phyloP scores from a whole-genome alignment of 2,329 filamentous ascomycete species.

The Xylaria polymorpha region DNA sequence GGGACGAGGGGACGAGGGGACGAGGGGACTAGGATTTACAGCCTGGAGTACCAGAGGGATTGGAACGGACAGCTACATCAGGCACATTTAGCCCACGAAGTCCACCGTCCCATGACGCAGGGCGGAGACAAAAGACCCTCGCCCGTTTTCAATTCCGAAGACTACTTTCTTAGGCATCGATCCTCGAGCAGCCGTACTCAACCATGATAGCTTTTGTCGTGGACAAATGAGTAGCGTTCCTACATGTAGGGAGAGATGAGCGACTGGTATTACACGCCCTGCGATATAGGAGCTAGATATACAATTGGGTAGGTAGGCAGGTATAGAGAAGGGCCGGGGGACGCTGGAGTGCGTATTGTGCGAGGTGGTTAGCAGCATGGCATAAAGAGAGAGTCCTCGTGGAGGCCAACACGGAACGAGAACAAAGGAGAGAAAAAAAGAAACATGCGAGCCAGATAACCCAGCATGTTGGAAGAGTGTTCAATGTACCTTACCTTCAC shows the following conservation, averaged over 20 bases:
- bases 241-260: neutral
- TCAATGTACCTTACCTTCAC: neutral
- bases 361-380: conserved; percentile 12
- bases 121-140: conserved; percentile 15
- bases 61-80: conserved; percentile 30
- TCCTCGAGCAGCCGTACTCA: neutral
- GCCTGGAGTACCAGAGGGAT: conserved; percentile 6
- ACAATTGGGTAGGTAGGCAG: neutral
- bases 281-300: neutral
- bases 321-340: conserved; percentile 4
- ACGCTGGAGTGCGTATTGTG: neutral
- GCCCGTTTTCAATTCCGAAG: neutral
- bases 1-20: conserved; percentile 9
- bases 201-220: neutral
- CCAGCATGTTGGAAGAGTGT: conserved; percentile 13
- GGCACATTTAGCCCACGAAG: conserved; percentile 9
- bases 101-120: neutral
- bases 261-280: neutral
- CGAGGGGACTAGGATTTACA: conserved; percentile 11
- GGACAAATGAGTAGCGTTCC: conserved; percentile 3
- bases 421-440: conserved; percentile 19
- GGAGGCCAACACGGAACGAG: conserved; percentile 13
- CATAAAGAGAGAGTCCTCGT: conserved; percentile 8
- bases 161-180: conserved; percentile 4
- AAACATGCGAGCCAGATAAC: conserved; percentile 24